phyloP scores from a whole-genome alignment of 768 basidiomycete species.

The Peribolospora kevripleyi region DNA sequence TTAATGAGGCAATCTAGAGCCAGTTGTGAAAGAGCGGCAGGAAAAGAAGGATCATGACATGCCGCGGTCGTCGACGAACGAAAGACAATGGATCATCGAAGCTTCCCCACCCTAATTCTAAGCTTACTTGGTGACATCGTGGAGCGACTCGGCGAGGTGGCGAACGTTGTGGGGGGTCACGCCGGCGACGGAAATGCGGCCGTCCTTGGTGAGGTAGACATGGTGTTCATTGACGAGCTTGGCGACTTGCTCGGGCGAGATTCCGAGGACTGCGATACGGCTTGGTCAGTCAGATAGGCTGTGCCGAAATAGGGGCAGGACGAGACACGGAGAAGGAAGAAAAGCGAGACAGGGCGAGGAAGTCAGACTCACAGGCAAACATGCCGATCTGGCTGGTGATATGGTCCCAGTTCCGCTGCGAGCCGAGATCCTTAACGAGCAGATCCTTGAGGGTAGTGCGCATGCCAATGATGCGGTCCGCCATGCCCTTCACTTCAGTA shows the following conservation, averaged over 20 bases:
- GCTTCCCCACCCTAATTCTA: no score
- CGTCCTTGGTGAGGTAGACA: constrained; percentile 14
- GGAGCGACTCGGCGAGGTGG: constrained; percentile 14
- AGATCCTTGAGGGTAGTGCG: constrained; percentile 48
- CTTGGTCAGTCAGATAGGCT: background rate
- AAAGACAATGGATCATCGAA: no score
- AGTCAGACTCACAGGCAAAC: constrained; percentile 44
- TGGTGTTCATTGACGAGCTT: constrained; percentile 13
- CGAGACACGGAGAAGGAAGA: background rate
- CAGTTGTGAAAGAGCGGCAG: no score
- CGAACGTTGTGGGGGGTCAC: constrained; percentile 13
- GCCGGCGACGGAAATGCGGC: constrained; percentile 14
- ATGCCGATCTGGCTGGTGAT: constrained; percentile 90
- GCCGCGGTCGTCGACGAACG: no score
- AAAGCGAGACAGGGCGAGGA: constrained; percentile 12
- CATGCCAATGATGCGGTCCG: constrained; percentile 77
- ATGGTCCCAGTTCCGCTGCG: constrained; percentile 88
- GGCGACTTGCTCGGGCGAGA: constrained; percentile 16
- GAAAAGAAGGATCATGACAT: no score
- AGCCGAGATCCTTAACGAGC: constrained; percentile 52
- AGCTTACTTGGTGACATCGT: constrained; percentile 10
- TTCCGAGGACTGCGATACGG: constrained; percentile 9
- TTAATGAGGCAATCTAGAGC: no score
- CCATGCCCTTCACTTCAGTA: constrained; percentile 69
- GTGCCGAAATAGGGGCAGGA: background rate